These are phyloP conservation scores for Ensete glaucum DNA, from an alignment of 176 grass and related monocot genomes.

Conservation along the genomic window DNA sequence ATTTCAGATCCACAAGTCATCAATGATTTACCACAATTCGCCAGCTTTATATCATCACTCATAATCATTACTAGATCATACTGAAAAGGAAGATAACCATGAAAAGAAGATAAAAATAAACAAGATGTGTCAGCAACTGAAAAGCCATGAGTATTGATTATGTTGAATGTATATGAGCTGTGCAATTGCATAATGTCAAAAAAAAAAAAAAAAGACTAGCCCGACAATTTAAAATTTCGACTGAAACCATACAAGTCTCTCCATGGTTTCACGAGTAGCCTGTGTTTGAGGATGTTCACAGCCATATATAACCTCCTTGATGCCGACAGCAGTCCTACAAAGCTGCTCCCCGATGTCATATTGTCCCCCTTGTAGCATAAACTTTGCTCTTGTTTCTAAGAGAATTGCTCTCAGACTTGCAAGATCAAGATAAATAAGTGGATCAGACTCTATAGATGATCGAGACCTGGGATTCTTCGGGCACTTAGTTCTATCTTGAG, in stretches of 20 bases:
- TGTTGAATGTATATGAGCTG: not conserved
- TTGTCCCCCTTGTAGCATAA: conserved; percentile 41
- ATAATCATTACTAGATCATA: too few relatives aligned
- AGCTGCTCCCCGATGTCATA: conserved; percentile 32
- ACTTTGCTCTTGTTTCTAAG: conserved; percentile 33
- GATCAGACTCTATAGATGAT: conserved; percentile 15
- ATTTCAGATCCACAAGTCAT: too few relatives aligned
- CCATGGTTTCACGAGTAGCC: conserved; percentile 11
- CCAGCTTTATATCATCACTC: too few relatives aligned
- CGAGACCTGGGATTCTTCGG: not conserved
- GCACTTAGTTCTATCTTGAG: conserved; percentile 9
- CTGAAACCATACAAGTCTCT: conserved; percentile 4
- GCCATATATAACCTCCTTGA: conserved; percentile 46
- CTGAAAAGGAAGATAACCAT: too few relatives aligned
- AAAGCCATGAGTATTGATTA: not conserved
- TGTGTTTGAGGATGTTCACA: conserved; percentile 34
- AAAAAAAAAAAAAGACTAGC: not conserved
- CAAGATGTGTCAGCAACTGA: too few relatives aligned
- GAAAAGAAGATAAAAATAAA: too few relatives aligned
- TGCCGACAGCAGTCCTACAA: conserved; percentile 30
- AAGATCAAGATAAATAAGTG: conserved; percentile 25
- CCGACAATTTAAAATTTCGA: conserved; percentile 3
- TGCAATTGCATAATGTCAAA: not conserved
- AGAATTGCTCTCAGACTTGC: conserved; percentile 26
- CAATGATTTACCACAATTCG: too few relatives aligned